A percentile compares a stretch with the other conserved stretches of the same genome.
phyloP scores from a whole-genome alignment of 83 land plant species.

The Picea mariana region DNA sequence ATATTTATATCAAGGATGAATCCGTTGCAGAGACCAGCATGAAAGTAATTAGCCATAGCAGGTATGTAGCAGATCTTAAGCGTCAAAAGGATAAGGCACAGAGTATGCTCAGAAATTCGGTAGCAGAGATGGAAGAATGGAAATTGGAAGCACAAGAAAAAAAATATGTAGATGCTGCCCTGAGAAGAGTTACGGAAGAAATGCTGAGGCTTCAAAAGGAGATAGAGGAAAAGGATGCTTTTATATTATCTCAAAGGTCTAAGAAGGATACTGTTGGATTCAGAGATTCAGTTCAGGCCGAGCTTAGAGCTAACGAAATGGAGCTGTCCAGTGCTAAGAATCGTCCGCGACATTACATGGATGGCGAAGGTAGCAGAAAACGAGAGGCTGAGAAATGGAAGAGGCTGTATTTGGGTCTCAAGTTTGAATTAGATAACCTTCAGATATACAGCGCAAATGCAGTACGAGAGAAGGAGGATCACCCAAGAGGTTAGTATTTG shows the following conservation, averaged over 20 bases:
- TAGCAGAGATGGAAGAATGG: background rate
- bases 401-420: slow-evolving; percentile 13
- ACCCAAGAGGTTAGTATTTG: background rate
- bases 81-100: background rate
- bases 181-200: slow-evolving; percentile 8
- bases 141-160: background rate
- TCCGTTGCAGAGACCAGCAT: no score
- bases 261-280: background rate
- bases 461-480: background rate
- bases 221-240: background rate
- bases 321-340: background rate
- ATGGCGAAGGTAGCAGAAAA: background rate
- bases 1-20: no score
- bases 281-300: background rate
- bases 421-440: slow-evolving; percentile 10
- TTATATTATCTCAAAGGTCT: background rate
- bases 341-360: background rate
- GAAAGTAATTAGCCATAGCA: background rate
- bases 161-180: background rate
- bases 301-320: background rate
- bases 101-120: background rate
- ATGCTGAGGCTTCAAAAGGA: slow-evolving; percentile 11
- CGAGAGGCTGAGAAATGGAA: slow-evolving; percentile 10
- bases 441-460: background rate
- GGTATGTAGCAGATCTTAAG: background rate